Conservation (phyloP, 495 filamentous ascomycete species). For the Hypoxylon intermedium region DNA sequence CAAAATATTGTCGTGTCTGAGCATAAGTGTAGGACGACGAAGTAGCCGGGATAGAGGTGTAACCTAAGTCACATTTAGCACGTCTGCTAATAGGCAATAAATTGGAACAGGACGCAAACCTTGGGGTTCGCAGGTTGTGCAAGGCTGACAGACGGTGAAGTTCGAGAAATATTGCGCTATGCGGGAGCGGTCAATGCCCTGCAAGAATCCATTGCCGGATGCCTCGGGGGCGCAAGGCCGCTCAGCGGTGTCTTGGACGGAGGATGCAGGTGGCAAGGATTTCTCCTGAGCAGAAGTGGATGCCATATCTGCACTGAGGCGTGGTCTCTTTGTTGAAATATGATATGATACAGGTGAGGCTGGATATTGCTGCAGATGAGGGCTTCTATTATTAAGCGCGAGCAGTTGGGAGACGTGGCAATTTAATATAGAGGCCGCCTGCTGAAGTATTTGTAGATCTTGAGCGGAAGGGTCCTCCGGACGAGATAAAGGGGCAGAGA, state of each 20-base stretch:
- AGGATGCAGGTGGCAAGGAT: conserved; percentile 35
- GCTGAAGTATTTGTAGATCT: conserved; percentile 51
- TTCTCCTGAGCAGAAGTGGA: conserved; percentile 48
- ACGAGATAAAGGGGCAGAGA: conserved; percentile 37
- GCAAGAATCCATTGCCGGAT: conserved; percentile 30
- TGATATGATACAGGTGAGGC: conserved; percentile 27
- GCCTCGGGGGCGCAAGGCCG: conserved; percentile 32
- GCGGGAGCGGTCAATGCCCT: conserved; percentile 45
- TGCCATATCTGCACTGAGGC: conserved; percentile 43
- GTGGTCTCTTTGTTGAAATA: conserved; percentile 45
- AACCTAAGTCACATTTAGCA: conserved; percentile 42
- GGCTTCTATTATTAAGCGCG: conserved; percentile 39
- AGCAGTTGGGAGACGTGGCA: conserved; percentile 39
- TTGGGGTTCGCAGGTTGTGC: conserved; percentile 48
- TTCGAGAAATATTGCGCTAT: conserved; percentile 49
- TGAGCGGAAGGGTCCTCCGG: conserved; percentile 42
- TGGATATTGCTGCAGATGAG: conserved; percentile 33
- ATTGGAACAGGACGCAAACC: conserved; percentile 39
- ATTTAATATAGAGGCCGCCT: conserved; percentile 43
- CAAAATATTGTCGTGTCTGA: conserved; percentile 37
- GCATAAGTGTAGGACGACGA: conserved; percentile 47
- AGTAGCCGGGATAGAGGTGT: conserved; percentile 43
- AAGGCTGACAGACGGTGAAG: conserved; percentile 50
- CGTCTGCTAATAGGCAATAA: conserved; percentile 6
- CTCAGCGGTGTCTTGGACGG: conserved; percentile 35